Conservation (phyloP, 176 grass and related monocot genomes). For the Oryza officinalis region DNA sequence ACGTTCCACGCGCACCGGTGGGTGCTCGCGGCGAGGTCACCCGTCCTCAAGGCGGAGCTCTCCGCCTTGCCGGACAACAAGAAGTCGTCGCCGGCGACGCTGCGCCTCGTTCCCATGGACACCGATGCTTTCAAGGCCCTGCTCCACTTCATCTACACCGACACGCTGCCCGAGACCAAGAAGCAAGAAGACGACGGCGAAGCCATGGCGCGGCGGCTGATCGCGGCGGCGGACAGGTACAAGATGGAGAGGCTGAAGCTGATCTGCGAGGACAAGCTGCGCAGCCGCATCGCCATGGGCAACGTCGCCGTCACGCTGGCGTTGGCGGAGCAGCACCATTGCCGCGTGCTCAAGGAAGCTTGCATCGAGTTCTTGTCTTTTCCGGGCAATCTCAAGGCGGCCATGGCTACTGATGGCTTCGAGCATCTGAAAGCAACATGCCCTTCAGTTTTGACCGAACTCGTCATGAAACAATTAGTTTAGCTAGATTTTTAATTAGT, state of each 20-base stretch:
- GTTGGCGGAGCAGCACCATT: not conserved
- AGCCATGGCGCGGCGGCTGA: not conserved
- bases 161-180: not conserved
- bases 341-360: not conserved
- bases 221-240: not conserved
- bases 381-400: not conserved
- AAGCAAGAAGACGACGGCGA: not conserved
- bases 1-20: not conserved
- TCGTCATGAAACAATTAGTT: too few relatives aligned
- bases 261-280: not conserved
- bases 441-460: not conserved
- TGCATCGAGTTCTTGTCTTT: not conserved
- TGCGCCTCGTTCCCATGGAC: not conserved
- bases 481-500: too few relatives aligned
- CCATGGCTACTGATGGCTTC: not conserved
- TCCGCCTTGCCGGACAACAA: not conserved
- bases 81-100: too few relatives aligned
- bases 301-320: not conserved
- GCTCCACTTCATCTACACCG: not conserved
- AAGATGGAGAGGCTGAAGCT: too few relatives aligned
- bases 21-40: not conserved
- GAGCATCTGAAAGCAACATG: not conserved
- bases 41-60: not conserved
- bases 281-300: not conserved
- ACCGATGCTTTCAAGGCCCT: not conserved